Base-by-base conservation (phyloP, 345 rosid species). In the Ricinus communis region DNA sequence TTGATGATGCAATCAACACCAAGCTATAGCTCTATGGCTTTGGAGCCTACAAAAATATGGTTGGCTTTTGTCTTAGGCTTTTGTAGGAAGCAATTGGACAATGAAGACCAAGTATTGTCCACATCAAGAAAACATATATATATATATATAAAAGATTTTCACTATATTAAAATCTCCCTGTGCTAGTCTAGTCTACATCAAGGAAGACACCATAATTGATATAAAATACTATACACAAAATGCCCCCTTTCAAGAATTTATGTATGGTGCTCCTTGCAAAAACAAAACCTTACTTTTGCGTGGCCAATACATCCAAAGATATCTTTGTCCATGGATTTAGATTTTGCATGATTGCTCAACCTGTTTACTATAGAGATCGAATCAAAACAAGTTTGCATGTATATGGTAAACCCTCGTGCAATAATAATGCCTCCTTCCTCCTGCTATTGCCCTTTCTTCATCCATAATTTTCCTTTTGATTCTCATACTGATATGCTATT, bases 41-140 rank as follows among this genome's bases (percentile, higher is more conserved):
- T 49, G 2, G 53, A 15, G 53, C 22, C 5, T 49, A 15, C 53
- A 49, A 49, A 33, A 33, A 33, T 33, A 49, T 49, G 18, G 8
- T 49, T 16, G 53, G 24, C 40, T 27, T 41, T 33, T 33, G 6
- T 33, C 38, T 6, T 33, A 33, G 6, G 2, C 38, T 33, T 6
- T 33, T 2, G 38, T 33, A 33, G 38, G 38, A 6, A 65, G 30
- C 27, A 27, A 47, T 18, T 19, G 46, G 64, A 60, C 16, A 60
- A 33, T 60, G 45, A 19, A 60, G 25, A 33, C 65, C 1, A 60
- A 28, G 69, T 30, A 65, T 18, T 13, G 38, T 65, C 69, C 41
- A 47, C 69, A 47, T 28, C 69, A 65, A 47, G 25, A 10, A 13
- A 28, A 27, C 21, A 46, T 0, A 53, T 16, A 52, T 7, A 27